These are phyloP conservation scores for Uronychia setigera DNA, from an alignment of 73 alveolate species.

Conservation along the genomic window DNA sequence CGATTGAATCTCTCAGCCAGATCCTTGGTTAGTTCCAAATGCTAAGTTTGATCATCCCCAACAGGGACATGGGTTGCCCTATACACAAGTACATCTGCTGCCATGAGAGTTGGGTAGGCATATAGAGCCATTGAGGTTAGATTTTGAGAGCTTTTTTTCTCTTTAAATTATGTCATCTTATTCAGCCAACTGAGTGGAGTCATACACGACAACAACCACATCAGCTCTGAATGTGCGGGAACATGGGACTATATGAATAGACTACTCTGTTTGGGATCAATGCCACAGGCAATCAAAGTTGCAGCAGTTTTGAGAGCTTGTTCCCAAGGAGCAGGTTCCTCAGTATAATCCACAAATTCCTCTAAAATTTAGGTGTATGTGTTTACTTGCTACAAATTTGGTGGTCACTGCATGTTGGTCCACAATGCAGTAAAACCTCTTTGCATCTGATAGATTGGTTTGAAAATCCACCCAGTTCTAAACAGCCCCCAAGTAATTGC, in stretches of 20 bases:
- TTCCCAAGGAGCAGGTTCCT: conserved; percentile 54
- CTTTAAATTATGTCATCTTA: conserved; percentile 88
- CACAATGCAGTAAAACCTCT: conserved; percentile 78
- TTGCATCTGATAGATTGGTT: conserved; percentile 34
- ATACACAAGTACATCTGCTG: conserved; percentile 88
- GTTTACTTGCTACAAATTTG: conserved; percentile 25
- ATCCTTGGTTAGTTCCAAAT: conserved; percentile 85
- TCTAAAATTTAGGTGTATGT: no score
- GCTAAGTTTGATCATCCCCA: conserved; percentile 90
- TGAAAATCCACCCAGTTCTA: conserved; percentile 83
- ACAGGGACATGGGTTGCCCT: conserved; percentile 89
- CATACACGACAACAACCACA: conserved; percentile 83
- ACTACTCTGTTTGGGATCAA: conserved; percentile 68
- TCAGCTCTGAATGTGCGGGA: conserved; percentile 77
- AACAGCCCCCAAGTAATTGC: conserved; percentile 93
- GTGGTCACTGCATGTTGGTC: conserved; percentile 86
- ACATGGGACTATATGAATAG: conserved; percentile 85
- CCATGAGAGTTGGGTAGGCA: conserved; percentile 90
- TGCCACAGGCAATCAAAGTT: conserved; percentile 83
- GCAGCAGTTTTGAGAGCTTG: conserved; percentile 81
- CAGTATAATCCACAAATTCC: conserved; percentile 5
- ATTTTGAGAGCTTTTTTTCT: conserved; percentile 67
- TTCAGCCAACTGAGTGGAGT: conserved; percentile 92
- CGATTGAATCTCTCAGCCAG: conserved; percentile 72
- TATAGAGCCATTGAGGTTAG: conserved; percentile 70